Evolutionary conservation across 192 early-diverging fungal species (phyloP).

Genomic region (Backusella macrospora): DNA sequence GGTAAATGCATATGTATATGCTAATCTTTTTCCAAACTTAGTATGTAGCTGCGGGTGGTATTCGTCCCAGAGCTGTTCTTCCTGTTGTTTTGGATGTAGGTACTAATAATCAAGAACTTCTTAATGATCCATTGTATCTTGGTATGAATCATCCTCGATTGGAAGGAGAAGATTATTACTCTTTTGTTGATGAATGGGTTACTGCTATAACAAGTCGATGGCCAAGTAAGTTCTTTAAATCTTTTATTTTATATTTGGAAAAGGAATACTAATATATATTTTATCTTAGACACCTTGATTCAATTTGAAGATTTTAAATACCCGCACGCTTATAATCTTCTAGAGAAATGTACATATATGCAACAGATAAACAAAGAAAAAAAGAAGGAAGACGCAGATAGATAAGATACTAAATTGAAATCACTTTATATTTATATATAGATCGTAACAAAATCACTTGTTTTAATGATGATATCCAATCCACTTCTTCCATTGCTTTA

Average conservation of each 20-base stretch:
- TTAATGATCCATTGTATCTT: constrained; percentile 88
- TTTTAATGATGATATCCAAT: constrained; percentile 95
- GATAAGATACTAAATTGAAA: constrained; percentile 53
- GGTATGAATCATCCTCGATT: constrained; percentile 72
- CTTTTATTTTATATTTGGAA: not conserved
- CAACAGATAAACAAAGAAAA: not conserved
- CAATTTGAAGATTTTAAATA: constrained; percentile 35
- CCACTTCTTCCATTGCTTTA: constrained; percentile 78
- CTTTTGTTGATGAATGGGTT: constrained; percentile 67
- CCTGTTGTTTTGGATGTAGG: constrained; percentile 91
- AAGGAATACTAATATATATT: not conserved
- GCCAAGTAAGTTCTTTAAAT: constrained; percentile 39
- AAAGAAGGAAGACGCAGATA: not conserved
- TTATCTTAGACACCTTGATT: constrained; percentile 23
- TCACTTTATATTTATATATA: constrained; percentile 51
- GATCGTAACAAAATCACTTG: constrained; percentile 71
- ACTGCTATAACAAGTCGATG: constrained; percentile 51
- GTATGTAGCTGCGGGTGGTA: constrained; percentile 42
- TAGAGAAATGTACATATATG: constrained; percentile 27
- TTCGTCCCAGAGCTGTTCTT: constrained; percentile 64
- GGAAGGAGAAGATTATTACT: constrained; percentile 68
- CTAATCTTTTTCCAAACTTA: not conserved
- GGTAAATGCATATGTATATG: not conserved
- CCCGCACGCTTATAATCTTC: constrained; percentile 29
- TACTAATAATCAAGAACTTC: constrained; percentile 76